Evolutionary conservation across 768 basidiomycete species (phyloP).

Genomic region (Auriscalpium orientale): DNA sequence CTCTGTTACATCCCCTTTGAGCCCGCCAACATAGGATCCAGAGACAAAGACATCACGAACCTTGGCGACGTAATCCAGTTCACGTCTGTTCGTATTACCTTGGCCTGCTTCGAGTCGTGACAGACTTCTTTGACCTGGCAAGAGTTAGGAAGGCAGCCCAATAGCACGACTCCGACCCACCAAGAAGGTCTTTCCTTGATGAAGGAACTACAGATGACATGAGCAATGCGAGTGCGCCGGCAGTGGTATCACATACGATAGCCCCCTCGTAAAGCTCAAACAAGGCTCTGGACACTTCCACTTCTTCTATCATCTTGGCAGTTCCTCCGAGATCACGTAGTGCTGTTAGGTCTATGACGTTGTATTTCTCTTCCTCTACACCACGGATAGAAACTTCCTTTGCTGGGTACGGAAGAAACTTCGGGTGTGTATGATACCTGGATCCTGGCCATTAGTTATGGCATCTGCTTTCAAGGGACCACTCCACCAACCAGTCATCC

Average conservation of each 20-base stretch:
- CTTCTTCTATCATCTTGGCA: conserved; percentile 61
- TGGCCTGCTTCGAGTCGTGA: conserved; percentile 70
- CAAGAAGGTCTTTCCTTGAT: conserved; percentile 77
- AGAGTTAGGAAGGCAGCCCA: neutral
- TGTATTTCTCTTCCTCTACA: conserved; percentile 70
- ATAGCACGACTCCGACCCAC: conserved; percentile 31
- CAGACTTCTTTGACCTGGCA: conserved; percentile 67
- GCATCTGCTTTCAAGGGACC: neutral
- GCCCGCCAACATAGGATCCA: neutral
- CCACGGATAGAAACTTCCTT: conserved; percentile 69
- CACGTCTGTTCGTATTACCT: conserved; percentile 65
- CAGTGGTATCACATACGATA: conserved; percentile 40
- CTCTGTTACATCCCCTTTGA: conserved; percentile 38
- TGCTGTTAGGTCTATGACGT: conserved; percentile 56
- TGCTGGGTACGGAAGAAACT: conserved; percentile 71
- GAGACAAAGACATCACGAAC: conserved; percentile 24
- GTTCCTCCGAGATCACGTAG: conserved; percentile 27
- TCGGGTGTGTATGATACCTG: conserved; percentile 80
- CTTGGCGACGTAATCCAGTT: conserved; percentile 77
- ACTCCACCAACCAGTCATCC: conserved; percentile 64
- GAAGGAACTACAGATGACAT: conserved; percentile 56
- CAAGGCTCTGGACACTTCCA: conserved; percentile 74
- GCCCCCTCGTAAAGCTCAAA: conserved; percentile 90
- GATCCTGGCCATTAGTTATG: too few species aligned
- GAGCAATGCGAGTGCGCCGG: neutral